phyloP scores from a whole-genome alignment of 192 early-diverging fungal species.

The Helicostylum pulchrum region DNA sequence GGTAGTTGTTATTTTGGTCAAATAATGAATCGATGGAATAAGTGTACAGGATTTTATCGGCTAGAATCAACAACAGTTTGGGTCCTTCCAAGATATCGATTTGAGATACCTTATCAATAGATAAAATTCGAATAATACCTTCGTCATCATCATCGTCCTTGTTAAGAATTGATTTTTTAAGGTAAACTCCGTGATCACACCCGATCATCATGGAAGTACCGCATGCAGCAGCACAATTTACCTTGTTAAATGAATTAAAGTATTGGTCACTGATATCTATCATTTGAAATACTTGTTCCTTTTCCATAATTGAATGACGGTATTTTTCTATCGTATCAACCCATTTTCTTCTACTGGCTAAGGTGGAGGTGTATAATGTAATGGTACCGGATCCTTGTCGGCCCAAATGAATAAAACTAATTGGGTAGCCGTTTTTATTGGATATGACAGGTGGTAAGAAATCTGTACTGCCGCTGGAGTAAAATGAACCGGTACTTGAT shows the following conservation, averaged over 20 bases:
- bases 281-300: slow-evolving; percentile 53
- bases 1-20: background rate
- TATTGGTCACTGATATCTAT: slow-evolving; percentile 48
- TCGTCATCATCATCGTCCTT: slow-evolving; percentile 35
- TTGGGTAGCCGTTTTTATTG: slow-evolving; percentile 64
- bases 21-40: slow-evolving; percentile 54
- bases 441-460: slow-evolving; percentile 2
- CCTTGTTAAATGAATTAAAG: slow-evolving; percentile 52
- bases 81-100: slow-evolving; percentile 83
- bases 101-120: slow-evolving; percentile 78
- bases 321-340: slow-evolving; percentile 74
- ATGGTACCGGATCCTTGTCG: slow-evolving; percentile 53
- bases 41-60: slow-evolving; percentile 65
- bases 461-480: slow-evolving; percentile 19
- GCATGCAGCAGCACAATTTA: slow-evolving; percentile 54
- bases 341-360: slow-evolving; percentile 79
- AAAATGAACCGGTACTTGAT: slow-evolving; percentile 9
- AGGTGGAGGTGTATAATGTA: slow-evolving; percentile 72
- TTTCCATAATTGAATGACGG: slow-evolving; percentile 40
- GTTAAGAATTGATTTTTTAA: slow-evolving; percentile 34
- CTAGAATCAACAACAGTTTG: slow-evolving; percentile 75
- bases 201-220: slow-evolving; percentile 72
- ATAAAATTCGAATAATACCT: slow-evolving; percentile 53
- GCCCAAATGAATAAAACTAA: slow-evolving; percentile 74
- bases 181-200: slow-evolving; percentile 82